phyloP scores from a whole-genome alignment of 2,329 filamentous ascomycete genomes.

The Microsporum audouinii region DNA sequence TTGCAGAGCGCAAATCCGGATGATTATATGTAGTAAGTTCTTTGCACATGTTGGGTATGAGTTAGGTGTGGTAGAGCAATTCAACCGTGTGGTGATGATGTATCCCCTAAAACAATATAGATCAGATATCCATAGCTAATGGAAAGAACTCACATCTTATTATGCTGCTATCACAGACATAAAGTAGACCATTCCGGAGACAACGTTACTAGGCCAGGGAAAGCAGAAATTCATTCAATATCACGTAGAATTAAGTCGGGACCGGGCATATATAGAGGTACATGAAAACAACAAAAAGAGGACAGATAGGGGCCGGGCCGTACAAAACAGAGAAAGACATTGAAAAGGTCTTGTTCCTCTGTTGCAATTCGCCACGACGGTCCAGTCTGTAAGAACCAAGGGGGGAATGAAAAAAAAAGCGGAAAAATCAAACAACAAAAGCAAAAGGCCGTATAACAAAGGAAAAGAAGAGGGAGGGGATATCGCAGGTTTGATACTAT shows the following conservation, averaged over 20 bases:
- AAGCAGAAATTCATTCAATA: constrained; percentile 1
- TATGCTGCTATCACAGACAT: not conserved
- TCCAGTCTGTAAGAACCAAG: not conserved
- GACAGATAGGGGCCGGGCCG: not conserved
- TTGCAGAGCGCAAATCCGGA: too few relatives aligned
- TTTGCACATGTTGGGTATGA: too few relatives aligned
- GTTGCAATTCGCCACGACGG: not conserved
- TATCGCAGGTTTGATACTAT: not conserved
- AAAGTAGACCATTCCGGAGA: not conserved
- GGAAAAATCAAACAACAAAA: not conserved
- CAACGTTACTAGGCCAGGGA: not conserved
- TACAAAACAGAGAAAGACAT: not conserved
- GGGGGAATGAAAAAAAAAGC: not conserved
- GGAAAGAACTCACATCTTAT: too few relatives aligned
- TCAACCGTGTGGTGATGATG: too few relatives aligned
- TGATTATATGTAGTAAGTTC: too few relatives aligned
- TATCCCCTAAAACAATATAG: too few relatives aligned
- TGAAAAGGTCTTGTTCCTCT: not conserved
- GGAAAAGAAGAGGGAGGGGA: not conserved
- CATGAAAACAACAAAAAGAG: not conserved
- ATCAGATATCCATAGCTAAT: too few relatives aligned
- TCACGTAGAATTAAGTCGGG: constrained; percentile 5
- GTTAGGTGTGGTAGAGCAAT: too few relatives aligned
- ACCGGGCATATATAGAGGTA: not conserved
- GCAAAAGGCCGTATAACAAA: not conserved